Evolutionary conservation across 108 stramenopile genomes (phyloP), one percentile per base, ranked within the genome.

Genomic region (Cyclotella cryptica): DNA sequence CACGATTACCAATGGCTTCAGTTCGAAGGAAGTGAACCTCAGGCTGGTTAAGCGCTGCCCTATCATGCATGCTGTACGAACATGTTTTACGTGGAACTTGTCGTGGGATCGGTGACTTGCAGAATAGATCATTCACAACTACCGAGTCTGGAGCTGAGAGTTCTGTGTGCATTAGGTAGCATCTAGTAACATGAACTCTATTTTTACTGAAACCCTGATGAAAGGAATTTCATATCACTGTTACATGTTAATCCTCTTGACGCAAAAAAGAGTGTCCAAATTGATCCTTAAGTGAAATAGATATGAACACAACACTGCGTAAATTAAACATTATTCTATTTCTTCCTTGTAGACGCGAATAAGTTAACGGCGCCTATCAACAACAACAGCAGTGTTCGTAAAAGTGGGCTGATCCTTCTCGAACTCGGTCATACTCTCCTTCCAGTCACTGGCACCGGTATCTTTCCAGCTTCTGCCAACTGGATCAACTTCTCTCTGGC

Each of bases 371-470:
- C 35, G 83, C 77, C 47, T 79, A 49, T 92, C 87, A 40, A 67
- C 72, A 55, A 93, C 75, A n/a, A 93, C 64, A 29, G 89, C 84
- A 58, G 77, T 79, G 72, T 96, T 96, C 47, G 83, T 73, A 72
- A 92, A 96, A 17, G 12, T 27, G 18, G 90, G 80, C 79, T 87
- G 87, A 29, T 74, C 85, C 59, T 77, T 72, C 1, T 66, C 44
- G n/a, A 91, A 78, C 26, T 85, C 87, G 0, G 46, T 81, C 74
- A 91, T 67, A 26, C 53, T 57, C 52, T 92, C 95, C 71, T 92
- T 90, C 95, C 94, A 96, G 66, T 95, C 92, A 68, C 73, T 83
- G n/a, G 91, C 90, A 55, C 89, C 92, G 24, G 68, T 84, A 66
- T 76, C 66, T 57, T 79, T 69, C 84, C 84, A 66, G 47, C 72